phyloP scores from a whole-genome alignment of 441 rosid genomes.

The Pelargonium cotyledonis region DNA sequence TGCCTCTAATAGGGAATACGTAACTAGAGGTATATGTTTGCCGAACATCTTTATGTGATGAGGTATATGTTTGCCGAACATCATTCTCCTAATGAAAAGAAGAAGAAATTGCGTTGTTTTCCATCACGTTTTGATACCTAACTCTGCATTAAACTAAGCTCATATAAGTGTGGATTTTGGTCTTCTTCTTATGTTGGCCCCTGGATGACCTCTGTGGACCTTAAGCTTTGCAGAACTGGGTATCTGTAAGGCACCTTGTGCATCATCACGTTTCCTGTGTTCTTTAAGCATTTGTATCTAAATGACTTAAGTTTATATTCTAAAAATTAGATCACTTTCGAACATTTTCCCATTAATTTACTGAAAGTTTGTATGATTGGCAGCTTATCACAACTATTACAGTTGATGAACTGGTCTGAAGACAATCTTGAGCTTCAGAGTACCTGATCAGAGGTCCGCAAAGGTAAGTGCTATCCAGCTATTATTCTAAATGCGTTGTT shows the following conservation, averaged over 20 bases:
- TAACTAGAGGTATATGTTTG: no score
- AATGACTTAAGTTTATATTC: not conserved
- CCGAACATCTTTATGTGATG: not conserved
- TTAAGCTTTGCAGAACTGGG: no score
- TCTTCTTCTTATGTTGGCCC: no score
- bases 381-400: constrained; percentile 76
- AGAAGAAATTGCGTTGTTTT: not conserved
- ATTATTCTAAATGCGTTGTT: not conserved
- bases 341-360: not conserved
- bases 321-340: not conserved
- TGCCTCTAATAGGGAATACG: no score
- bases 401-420: constrained; percentile 72
- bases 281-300: not conserved
- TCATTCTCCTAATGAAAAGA: no score
- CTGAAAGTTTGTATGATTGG: constrained; percentile 15
- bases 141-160: no score
- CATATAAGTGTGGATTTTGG: constrained; percentile 4
- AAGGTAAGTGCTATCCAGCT: constrained; percentile 40
- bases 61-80: no score
- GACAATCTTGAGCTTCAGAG: constrained; percentile 65
- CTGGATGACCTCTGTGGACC: no score
- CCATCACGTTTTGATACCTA: no score
- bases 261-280: no score
- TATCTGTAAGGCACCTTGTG: no score
- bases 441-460: constrained; percentile 90